phyloP scores from a whole-genome alignment of 1,139 yeast species.

The Sugiyamaella sp. region DNA sequence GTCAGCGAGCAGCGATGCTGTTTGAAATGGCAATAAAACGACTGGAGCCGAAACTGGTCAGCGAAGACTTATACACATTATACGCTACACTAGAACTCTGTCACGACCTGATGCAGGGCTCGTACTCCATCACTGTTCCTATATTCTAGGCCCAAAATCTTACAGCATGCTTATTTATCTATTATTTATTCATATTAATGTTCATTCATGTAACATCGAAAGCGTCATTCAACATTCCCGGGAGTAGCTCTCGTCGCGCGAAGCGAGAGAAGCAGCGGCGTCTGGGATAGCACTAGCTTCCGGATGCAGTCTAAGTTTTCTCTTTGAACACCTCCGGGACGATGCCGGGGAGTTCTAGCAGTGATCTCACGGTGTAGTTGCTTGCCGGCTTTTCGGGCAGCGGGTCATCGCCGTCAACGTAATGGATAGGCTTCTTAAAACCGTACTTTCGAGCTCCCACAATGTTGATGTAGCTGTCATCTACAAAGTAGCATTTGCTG shows the following conservation, averaged over 20 bases:
- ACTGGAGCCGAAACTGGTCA: slow-evolving; percentile 4
- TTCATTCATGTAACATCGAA: neutral
- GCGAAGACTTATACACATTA: neutral
- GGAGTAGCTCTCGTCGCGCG: neutral
- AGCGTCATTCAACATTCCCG: neutral
- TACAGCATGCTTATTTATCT: neutral
- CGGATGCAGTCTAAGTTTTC: no score
- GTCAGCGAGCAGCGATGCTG: neutral
- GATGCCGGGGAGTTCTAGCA: slow-evolving; percentile 51
- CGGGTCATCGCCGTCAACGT: slow-evolving; percentile 55
- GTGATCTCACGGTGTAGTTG: slow-evolving; percentile 49
- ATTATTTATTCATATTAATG: neutral
- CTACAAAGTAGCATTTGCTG: slow-evolving; percentile 64
- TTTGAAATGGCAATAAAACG: slow-evolving; percentile 3
- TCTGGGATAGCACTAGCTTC: no score
- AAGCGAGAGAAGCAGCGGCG: no score
- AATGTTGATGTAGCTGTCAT: slow-evolving; percentile 45
- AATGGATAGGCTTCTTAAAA: slow-evolving; percentile 58
- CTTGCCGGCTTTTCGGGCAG: slow-evolving; percentile 48
- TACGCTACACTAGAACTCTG: slow-evolving; percentile 9
- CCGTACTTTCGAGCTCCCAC: slow-evolving; percentile 52
- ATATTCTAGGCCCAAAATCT: neutral
- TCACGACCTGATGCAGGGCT: slow-evolving; percentile 6
- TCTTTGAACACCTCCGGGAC: slow-evolving; percentile 52
- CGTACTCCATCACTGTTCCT: slow-evolving; percentile 7